Evolutionary conservation across 2,329 filamentous ascomycete species (phyloP), one percentile per base, ranked within the genome.

Genomic region (Botrytis cinerea): DNA sequence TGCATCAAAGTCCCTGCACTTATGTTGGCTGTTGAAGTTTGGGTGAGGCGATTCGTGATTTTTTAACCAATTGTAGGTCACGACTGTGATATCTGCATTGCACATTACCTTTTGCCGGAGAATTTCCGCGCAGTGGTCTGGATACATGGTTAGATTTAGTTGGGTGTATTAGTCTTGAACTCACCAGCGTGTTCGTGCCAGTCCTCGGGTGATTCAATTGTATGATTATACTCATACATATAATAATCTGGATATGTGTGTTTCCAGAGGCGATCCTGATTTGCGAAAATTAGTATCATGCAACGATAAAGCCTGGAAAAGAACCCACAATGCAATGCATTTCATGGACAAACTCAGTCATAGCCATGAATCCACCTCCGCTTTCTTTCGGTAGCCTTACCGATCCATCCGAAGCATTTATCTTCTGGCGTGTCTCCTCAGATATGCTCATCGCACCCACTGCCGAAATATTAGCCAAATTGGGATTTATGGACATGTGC

Each of bases 261-360:
- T 9, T 70, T 40, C 51, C 67, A 60, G 28, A 59, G 38, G 9
- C 38, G 38, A 9, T 40, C 38, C 38, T 40, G 9, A 4, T 40
- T 40, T 40, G 38, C 38, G 38, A 40, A 40, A 9, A 40, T 40
- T 40, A 40, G 38, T 40, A 9, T 40, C 4, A 40, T 40, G 38
- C 38, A 40, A 40, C 9, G 9, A 40, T 40, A 40, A 40, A 40
- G 38, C 38, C 38, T 5, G 38, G 9, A 40, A 40, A 28, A 8
- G 7, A 12, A 60, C 67, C n/a, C 40, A 70, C 67, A 16, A 70
- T 43, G 28, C 67, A 70, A 70, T 70, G 48, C 38, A 70, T 59
- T 45, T 70, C 20, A 59, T 70, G 67, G 20, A 60, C 25, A n/a
- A 43, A 60, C 43, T 70, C 67, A 59, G 38, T 40, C 38, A 45